Base-by-base conservation (phyloP, 2,329 filamentous ascomycete species). In the Xylariales sp. region DNA sequence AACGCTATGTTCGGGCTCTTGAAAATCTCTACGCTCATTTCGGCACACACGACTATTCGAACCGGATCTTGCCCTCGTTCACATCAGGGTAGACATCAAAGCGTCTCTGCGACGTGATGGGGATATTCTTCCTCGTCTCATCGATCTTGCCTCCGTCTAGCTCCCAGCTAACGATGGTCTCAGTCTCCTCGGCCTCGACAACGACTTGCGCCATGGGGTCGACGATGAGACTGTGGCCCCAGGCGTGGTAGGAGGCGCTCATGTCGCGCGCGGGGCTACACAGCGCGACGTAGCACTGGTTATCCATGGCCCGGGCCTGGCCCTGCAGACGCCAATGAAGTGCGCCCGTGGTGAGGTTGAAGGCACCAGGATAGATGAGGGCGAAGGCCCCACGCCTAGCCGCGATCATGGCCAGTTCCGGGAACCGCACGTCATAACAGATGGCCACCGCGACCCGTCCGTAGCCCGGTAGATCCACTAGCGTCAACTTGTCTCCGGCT, bases 51-150 rank as follows among this genome's bases (percentile, higher is more conserved):
- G 68, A 71, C 70, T 79, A 76, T 10, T 77, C 74, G 18, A 76
- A 79, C 56, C 78, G 75, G 30, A 84, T 78, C 65, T 84, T 82
- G 1, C 87, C 90, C 75, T 87, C 81, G 75, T 90, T 94, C 39
- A 99, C 89, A 83, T 99, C 94, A 0, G 93, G 92, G 80, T 99
- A 99, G 23, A 99, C 91, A 80, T 99, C 96, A 78, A 97, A 99
- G 72, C 96, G 85, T 75, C 96, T 87, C 85, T 99, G 96, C 18
- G 86, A 87, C 75, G 90, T 89, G 61, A 98, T 84, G 2, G 96
- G 96, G 73, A 99, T 97, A 5, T 91, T 91, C 79, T 87, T 93
- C 78, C 95, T 88, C 53, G 90, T 89, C 81, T 92, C 90, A 63
- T 89, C 87, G 73, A 98, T 92, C 75, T 85, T 87, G 10, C 86